Conservation (phyloP, 2,329 filamentous ascomycete species). For the Chlorencoelia australis region DNA sequence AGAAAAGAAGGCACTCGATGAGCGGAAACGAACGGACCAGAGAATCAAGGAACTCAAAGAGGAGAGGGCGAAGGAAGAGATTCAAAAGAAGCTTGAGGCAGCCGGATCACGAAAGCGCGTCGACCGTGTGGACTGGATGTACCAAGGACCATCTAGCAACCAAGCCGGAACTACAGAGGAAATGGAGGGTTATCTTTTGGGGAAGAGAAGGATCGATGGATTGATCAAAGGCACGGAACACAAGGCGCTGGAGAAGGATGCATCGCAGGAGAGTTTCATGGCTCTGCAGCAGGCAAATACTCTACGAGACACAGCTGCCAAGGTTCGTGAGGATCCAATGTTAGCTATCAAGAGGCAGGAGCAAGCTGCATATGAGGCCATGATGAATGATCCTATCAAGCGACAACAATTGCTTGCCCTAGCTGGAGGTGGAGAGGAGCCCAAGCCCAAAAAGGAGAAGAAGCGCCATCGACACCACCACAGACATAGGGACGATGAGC, state of each 20-base stretch:
- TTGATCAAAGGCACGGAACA: slow-evolving; percentile 73
- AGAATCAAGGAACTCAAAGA: slow-evolving; percentile 89
- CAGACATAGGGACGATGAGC: slow-evolving; percentile 29
- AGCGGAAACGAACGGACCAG: slow-evolving; percentile 88
- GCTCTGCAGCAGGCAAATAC: slow-evolving; percentile 61
- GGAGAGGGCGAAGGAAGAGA: slow-evolving; percentile 84
- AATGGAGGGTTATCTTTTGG: slow-evolving; percentile 85
- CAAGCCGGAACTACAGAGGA: slow-evolving; percentile 74
- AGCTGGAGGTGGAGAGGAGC: slow-evolving; percentile 45
- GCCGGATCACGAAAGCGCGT: slow-evolving; percentile 72
- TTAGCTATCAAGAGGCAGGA: slow-evolving; percentile 90
- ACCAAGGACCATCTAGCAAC: slow-evolving; percentile 72
- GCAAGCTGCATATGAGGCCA: slow-evolving; percentile 66
- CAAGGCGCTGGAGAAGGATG: slow-evolving; percentile 70
- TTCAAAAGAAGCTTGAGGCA: slow-evolving; percentile 80
- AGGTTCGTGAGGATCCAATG: slow-evolving; percentile 84
- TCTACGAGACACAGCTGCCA: slow-evolving; percentile 68
- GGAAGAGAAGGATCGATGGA: slow-evolving; percentile 84
- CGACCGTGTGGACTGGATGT: slow-evolving; percentile 96
- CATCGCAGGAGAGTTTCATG: slow-evolving; percentile 49
- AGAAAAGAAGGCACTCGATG: slow-evolving; percentile 84
- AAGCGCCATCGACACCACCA: slow-evolving; percentile 35
- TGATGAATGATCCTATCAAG: slow-evolving; percentile 69
- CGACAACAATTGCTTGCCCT: slow-evolving; percentile 56
- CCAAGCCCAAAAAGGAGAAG: slow-evolving; percentile 35